Evolutionary conservation across 1,284 basidiomycete genomes (phyloP), one percentile per base, ranked within the genome.

Genomic region (Melampsora larici-populina): DNA sequence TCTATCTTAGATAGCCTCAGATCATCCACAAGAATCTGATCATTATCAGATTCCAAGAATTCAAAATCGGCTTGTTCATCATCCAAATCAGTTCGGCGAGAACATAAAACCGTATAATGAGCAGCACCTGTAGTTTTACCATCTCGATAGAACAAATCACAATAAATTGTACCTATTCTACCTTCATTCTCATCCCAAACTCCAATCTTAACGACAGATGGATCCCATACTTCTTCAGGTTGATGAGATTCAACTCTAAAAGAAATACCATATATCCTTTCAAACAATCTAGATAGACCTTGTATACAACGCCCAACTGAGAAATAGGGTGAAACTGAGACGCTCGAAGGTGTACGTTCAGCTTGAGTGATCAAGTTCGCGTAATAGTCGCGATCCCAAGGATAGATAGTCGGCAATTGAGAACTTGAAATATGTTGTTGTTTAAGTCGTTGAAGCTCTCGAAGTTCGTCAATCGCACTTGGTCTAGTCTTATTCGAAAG

Each of bases 301-400:
- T 91, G 90, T 82, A 97, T 90, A 79, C 92, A 90, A 2, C 90
- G 92, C 5, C 94, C 94, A 9, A 92, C 88, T 2, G 93, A 94
- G 85, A 82, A 86, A 82, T 85, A 87, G 0, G 86, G 90, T 82
- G 83, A 91, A 85, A 82, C 90, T 87, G 78, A 90, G 87, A 79
- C 89, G 24, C 84, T 79, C 13, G 67, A 55, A 4, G 79, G 74
- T 24, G 67, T 70, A 21, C 74, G 63, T 9, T 58, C 29, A 5
- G 26, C 24, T 11, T n/a, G 21, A 11, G 36, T 36, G 0, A 49
- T 0, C 62, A 79, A 58, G 58, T 76, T n/a, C 65, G 64, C 31
- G 79, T 93, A 96, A 83, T 90, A 95, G 81, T 97, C 93, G 79
- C 93, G 88, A 84, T 97, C 94, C 94, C 94, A 97, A 2, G 93